Base-by-base conservation (phyloP, 2,329 filamentous ascomycete genomes). In the Apiospora phragmitis region DNA sequence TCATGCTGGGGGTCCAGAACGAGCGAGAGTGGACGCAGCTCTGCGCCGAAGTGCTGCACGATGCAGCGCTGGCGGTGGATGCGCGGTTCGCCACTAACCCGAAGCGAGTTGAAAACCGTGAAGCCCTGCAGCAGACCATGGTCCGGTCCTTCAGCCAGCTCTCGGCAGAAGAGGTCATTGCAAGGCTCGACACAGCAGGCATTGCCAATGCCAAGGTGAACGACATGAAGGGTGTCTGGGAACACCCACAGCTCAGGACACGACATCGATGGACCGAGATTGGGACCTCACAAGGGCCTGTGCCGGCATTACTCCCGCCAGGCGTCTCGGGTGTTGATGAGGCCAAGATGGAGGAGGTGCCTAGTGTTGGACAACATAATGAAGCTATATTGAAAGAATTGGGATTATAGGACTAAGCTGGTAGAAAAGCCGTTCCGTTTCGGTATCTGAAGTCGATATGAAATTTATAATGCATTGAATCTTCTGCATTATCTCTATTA, bases 1-100 rank as follows among this genome's bases (percentile, higher is more conserved):
- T 89, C 18, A 89, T 89, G 85, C 77, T 89, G 4, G 87, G 87
- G 0, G 82, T 89, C 29, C 88, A 90, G 74, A 89, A 89, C 71
- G 87, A 89, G 77, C 80, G 87, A 3, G 88, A 89, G 74, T 89
- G 86, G 86, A 78, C 74, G 1, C 85, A 79, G 7, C 83, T 89
- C 16, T 88, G 86, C 70, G 75, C 76, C 0, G 75, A 81, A 2
- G 86, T 89, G 1, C 77, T 89, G 4, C 80, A 78, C 0, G 79
- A 84, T 62, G 78, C 80, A 0, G 79, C 78, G 0, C 72, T 89
- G 1, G 81, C 82, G 0, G 79, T 78, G 1, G 85, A 89, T 69
- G 71, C 79, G 47, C 81, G 86, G 0, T 89, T 89, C 73, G 74
- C 71, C 24, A 86, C 74, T 71, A 89, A 88, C 72, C 79, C 82